Percentiles rank a stretch among this genome's conserved stretches.
Conservation (phyloP, 1,284 basidiomycete genomes). For the Boletus hoseneyae region DNA sequence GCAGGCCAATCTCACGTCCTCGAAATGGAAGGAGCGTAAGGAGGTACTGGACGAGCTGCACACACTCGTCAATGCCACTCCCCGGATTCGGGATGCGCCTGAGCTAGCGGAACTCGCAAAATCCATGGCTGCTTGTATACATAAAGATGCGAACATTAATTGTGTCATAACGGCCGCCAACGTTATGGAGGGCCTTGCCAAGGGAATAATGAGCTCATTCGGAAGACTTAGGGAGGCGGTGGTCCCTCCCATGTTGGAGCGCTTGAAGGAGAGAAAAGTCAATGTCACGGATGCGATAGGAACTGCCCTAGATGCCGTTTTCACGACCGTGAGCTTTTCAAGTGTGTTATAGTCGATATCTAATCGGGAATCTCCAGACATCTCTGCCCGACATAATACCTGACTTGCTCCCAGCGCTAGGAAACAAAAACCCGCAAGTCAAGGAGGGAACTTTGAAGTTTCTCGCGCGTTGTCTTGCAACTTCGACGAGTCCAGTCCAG, state of each 20-base stretch:
- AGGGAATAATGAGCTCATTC: constrained; percentile 76
- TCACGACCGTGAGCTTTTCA: constrained; percentile 63
- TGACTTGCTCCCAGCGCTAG: constrained; percentile 75
- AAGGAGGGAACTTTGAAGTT: constrained; percentile 94
- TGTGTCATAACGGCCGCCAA: constrained; percentile 90
- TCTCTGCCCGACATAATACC: constrained; percentile 81
- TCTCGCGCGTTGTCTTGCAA: constrained; percentile 76
- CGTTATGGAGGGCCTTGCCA: constrained; percentile 84
- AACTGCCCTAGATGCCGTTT: constrained; percentile 86
- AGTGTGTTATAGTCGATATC: constrained; percentile 3
- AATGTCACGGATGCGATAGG: constrained; percentile 90
- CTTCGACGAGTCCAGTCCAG: constrained; percentile 64
- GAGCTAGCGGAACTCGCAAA: constrained; percentile 74
- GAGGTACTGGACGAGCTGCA: constrained; percentile 87
- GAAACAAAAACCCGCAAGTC: constrained; percentile 95
- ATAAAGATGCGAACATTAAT: constrained; percentile 92
- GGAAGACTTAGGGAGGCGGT: constrained; percentile 73
- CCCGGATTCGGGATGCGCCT: constrained; percentile 75
- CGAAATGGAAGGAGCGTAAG: constrained; percentile 98
- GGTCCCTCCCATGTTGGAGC: constrained; percentile 80
- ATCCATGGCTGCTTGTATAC: constrained; percentile 78
- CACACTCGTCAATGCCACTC: constrained; percentile 67
- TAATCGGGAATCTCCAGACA: constrained; percentile 48
- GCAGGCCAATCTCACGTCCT: too few relatives aligned
- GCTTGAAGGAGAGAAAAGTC: constrained; percentile 93